Evolutionary conservation across 805 yeast genomes (phyloP), one percentile per base, ranked within the genome.

Genomic region (Wickerhamomyces canadensis): DNA sequence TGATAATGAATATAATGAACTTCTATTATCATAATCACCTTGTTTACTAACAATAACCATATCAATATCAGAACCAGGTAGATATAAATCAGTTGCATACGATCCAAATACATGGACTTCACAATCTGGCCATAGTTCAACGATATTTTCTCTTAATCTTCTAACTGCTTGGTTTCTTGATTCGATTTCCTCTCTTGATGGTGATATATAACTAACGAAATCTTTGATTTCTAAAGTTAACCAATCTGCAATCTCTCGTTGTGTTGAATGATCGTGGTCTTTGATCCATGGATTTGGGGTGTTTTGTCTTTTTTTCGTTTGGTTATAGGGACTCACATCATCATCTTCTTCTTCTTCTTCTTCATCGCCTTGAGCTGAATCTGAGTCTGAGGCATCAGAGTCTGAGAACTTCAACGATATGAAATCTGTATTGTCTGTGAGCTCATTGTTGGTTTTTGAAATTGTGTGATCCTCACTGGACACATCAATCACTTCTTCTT

Each of bases 51-150:
- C 67, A 18, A 91, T 74, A 31, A 89, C 97, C 79, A 93, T 80
- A 60, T 91, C 98, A 23, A 91, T 87, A 67, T 91, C 98, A 0
- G 96, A 86, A 2, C 95, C 95, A 0, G 98, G 98, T 14, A 91
- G 67, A 54, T 88, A 91, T 43, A 91, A 64, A 54, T 89, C 96
- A 0, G 97, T 89, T 0, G 98, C 96, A 58, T 76, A 84, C 0
- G 97, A 89, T 0, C 98, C 98, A 65, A 93, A 91, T 7, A 89
- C 95, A 44, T 80, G 80, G 5, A 84, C 75, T 39, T 80, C 83
- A 13, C 91, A 78, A 43, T 77, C 84, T 1, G 79, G 78, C 96
- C 97, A 91, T 36, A 80, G 63, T 3, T 60, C 55, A 6, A 65
- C 60, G 4, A 75, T 72, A 1, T 75, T 69, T 6, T 58, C 54